These are phyloP conservation scores for Skeletonema costatum DNA, from an alignment of 108 stramenopile genomes.

Conservation along the genomic window DNA sequence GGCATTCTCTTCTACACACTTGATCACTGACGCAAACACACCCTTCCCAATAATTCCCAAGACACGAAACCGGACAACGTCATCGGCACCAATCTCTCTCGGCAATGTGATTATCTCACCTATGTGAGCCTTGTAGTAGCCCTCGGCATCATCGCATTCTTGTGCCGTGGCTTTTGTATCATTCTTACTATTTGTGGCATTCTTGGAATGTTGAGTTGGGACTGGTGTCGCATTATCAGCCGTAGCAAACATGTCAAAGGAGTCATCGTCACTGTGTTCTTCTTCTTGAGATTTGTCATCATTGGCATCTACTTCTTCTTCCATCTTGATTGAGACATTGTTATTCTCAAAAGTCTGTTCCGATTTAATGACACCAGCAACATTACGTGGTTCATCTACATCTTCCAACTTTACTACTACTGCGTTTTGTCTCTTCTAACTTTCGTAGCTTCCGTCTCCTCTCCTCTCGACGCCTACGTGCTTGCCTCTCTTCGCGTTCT, in stretches of 20 bases:
- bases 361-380: constrained; percentile 34
- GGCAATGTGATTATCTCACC: constrained; percentile 73
- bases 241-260: constrained; percentile 54
- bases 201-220: constrained; percentile 22
- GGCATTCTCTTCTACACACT: constrained; percentile 61
- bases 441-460: constrained; percentile 28
- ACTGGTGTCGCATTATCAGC: constrained; percentile 40
- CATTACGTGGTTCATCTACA: constrained; percentile 41
- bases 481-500: constrained; percentile 51
- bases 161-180: constrained; percentile 19
- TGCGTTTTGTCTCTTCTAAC: background rate
- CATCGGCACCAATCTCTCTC: constrained; percentile 24
- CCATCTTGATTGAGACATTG: constrained; percentile 1
- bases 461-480: constrained; percentile 42
- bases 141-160: constrained; percentile 96
- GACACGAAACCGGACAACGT: constrained; percentile 69
- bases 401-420: background rate
- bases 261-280: constrained; percentile 25
- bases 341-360: constrained; percentile 1
- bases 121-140: constrained; percentile 95
- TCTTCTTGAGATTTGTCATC: background rate
- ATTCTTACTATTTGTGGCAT: constrained; percentile 4
- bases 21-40: constrained; percentile 95
- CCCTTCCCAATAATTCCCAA: constrained; percentile 94
- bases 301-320: constrained; percentile 2